A percentile compares a stretch with the other conserved stretches of the same genome.
Conservation (phyloP, 345 rosid species). For the Corymbia maculata region DNA sequence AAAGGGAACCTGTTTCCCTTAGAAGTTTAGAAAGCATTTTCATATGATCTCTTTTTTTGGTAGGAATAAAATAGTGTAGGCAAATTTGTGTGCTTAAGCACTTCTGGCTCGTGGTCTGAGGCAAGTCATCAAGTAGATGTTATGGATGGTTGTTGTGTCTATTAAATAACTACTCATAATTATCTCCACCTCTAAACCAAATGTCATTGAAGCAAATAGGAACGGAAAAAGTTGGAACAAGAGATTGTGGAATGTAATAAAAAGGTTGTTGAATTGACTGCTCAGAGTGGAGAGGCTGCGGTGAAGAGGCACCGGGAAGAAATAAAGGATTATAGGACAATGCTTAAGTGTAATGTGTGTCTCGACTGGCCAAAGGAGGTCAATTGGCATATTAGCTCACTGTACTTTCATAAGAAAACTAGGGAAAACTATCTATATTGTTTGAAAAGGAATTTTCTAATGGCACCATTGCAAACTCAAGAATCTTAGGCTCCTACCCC, state of each 20-base stretch:
- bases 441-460: too few relatives aligned
- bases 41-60: not conserved
- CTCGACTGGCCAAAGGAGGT: slow-evolving; percentile 96
- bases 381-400: not conserved
- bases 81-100: not conserved
- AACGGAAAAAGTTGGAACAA: slow-evolving; percentile 64
- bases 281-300: slow-evolving; percentile 79
- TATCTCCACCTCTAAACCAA: not conserved
- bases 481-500: too few relatives aligned
- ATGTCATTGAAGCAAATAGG: slow-evolving; percentile 29
- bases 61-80: not conserved
- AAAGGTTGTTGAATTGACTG: slow-evolving; percentile 49
- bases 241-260: slow-evolving; percentile 58
- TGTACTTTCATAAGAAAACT: not conserved
- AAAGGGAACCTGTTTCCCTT: not conserved
- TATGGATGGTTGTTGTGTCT: not conserved
- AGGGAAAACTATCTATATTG: too few relatives aligned
- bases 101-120: not conserved
- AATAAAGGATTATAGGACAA: slow-evolving; percentile 68
- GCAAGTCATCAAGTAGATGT: not conserved
- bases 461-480: too few relatives aligned
- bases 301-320: slow-evolving; percentile 83
- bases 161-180: not conserved
- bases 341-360: slow-evolving; percentile 92
- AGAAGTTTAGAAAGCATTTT: not conserved